Evolutionary conservation across 148 eudicot genomes (phyloP), one percentile per base, ranked within the genome.

Genomic region (Silene latifolia): DNA sequence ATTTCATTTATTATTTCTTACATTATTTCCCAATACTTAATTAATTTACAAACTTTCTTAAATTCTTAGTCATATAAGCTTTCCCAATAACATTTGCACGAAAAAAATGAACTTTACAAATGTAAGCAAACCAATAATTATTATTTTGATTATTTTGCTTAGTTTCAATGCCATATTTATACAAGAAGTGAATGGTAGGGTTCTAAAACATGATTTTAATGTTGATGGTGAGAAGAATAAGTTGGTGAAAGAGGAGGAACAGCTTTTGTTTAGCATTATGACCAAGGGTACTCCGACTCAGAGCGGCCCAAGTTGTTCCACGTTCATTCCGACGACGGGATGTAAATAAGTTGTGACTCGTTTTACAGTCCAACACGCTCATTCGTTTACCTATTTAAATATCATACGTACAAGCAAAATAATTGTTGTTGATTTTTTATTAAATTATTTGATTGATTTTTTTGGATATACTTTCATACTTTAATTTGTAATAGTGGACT

Each of bases 141-240:
- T 70, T 24, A 53, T 75, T 19, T 64, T 75, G 29, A 19, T 35
- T 54, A 29, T 75, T 67, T 66, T 75, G 32, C 53, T 75, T 42
- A 23, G 56, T 48, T 63, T 48, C 48, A 14, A 17, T 63, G 59
- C 15, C 19, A 20, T 44, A 11, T 58, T 75, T 56, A 58, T 76
- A 76, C 56, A 76, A 42, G 32, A 35, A 51, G 78, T 15, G 44
- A 21, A 76, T 59, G 19, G 73, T 61, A 76, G 78, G 39, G 35
- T 69, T 42, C 20, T 76, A 23, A 75, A 66, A 14, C 73, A 67
- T 27, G 24, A 58, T 5, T 58, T 58, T 13, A 25, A 3, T 23
- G 72, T 19, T 13, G 44, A 67, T 39, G 32, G 13, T 66, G 23
- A 20, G 51, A 54, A 18, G 13, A 75, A 53, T 51, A 35, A 75